Evolutionary conservation across 768 basidiomycete genomes (phyloP), one percentile per base, ranked within the genome.

Genomic region (Leucocoprinus birnbaumii): DNA sequence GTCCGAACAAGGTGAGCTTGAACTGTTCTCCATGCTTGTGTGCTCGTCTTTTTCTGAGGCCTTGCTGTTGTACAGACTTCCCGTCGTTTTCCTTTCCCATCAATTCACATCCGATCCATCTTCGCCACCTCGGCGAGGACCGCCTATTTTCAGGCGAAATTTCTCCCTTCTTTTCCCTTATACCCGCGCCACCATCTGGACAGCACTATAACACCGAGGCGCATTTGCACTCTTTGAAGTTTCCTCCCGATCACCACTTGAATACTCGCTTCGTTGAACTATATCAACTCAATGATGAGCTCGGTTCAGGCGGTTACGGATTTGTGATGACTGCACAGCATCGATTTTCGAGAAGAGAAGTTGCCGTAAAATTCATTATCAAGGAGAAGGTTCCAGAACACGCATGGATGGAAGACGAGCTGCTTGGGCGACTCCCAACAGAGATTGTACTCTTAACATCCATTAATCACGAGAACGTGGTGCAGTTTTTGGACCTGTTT

Each of bases 291-390:
- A 80, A 79, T 35, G 89, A 89, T 60, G 87, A 91, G 66, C 78
- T 98, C 22, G 95, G 95, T 40, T 85, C 86, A 9, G 95, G 95
- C 42, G 94, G 94, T 16, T 98, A 94, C 66, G 94, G 94, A 2
- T 97, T 98, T 66, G 95, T 98, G 24, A 90, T 96, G 80, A 88
- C 89, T 2, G 94, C 92, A 9, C 71, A 76, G 34, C 83, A 91
- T 65, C 83, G 81, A 13, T 62, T 59, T 26, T 76, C 80, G 44
- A 76, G 77, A 0, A 68, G 74, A 55, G 89, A 94, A 66, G 94
- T 94, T 51, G 94, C 94, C 0, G 89, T 97, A 69, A 98, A 98
- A 72, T 97, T 98, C 68, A 94, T 98, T 65, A 83, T 89, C 73
- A 94, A 92, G 69, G 79, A 86, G 76, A 79, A 82, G 63, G 75